Base-by-base conservation (phyloP, 768 basidiomycete genomes). In the Termitomyces sp. region DNA sequence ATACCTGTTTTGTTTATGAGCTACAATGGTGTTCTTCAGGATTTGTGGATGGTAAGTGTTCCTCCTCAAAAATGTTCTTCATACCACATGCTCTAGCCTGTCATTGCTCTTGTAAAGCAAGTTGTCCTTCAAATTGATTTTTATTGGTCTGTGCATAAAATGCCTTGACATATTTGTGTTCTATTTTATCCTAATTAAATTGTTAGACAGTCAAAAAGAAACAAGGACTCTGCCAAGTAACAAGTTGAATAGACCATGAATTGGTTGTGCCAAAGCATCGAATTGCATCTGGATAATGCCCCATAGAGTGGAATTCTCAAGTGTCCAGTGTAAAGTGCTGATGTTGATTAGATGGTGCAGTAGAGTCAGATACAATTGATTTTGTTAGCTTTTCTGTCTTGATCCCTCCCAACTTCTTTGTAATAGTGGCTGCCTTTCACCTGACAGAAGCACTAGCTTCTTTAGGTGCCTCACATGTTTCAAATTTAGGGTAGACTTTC, bases 241-340 rank as follows among this genome's bases (percentile, higher is more conserved):
- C 40, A 41, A 41, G 10, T 21, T 41, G 40, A 19, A 21, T 41
- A 41, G 40, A 41, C 3, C 21, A 41, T n/a, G 40, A 41, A 11
- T 41, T 21, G n/a, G n/a, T n/a, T n/a, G n/a, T n/a, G n/a, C 19
- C 40, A 41, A 41, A 41, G 10, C 19, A 11, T 41, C 19, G 19
- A 21, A 11, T 41, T 41, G 40, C 40, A 21, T 41, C 40, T 21
- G 19, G 40, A 41, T 41, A 39, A 41, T 41, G 40, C 40, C 19
- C 19, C 1, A 41, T 10, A 3, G 66, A 59, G 56, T 74, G 72
- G 3, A 64, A 60, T 51, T 74, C 73, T 40, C 64, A 67, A 0
- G 68, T 73, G 1, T 52, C 23, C 6, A 68, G 40, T 48, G 62
- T 69, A 57, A 67, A 64, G 11, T 21, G 37, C 52, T 63, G 67